These are phyloP conservation scores for Phaeosphaeriaceae sp. DNA, from an alignment of 2,329 filamentous ascomycete species.

Conservation along the genomic window DNA sequence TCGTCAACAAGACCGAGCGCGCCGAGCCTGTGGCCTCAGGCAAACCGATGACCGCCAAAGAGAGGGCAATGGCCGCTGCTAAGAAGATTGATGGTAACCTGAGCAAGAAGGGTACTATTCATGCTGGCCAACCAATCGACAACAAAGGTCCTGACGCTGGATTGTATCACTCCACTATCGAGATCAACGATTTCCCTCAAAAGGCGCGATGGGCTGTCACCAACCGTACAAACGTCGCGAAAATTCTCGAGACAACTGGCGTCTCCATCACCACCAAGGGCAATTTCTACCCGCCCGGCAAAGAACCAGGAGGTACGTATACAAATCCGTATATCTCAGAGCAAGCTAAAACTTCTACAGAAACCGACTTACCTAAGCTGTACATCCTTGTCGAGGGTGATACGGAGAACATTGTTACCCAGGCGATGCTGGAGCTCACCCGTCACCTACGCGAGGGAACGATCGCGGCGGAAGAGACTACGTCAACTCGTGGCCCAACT, in stretches of 20 bases:
- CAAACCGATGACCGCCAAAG: constrained; percentile 67
- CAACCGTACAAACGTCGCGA: constrained; percentile 96
- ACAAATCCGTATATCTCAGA: neutral
- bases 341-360: constrained; percentile 19
- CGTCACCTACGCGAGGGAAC: constrained; percentile 89
- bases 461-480: constrained; percentile 79
- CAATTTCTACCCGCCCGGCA: constrained; percentile 83
- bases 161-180: constrained; percentile 93
- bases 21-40: constrained; percentile 55
- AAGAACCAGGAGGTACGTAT: constrained; percentile 69
- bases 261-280: constrained; percentile 98
- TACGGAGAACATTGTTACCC: constrained; percentile 88
- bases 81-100: constrained; percentile 90
- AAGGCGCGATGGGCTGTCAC: constrained; percentile 99
- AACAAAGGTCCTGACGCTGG: constrained; percentile 98
- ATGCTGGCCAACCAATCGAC: constrained; percentile 92
- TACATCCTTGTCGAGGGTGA: constrained; percentile 98
- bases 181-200: constrained; percentile 99
- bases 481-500: constrained; percentile 79
- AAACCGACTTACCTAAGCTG: constrained; percentile 82
- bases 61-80: constrained; percentile 89
- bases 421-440: constrained; percentile 89
- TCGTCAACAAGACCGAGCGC: constrained; percentile 73
- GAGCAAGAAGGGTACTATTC: constrained; percentile 86
- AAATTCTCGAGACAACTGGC: constrained; percentile 93